Conservation (phyloP, 2,329 filamentous ascomycete genomes). For the Epichloe brachyelytri region DNA sequence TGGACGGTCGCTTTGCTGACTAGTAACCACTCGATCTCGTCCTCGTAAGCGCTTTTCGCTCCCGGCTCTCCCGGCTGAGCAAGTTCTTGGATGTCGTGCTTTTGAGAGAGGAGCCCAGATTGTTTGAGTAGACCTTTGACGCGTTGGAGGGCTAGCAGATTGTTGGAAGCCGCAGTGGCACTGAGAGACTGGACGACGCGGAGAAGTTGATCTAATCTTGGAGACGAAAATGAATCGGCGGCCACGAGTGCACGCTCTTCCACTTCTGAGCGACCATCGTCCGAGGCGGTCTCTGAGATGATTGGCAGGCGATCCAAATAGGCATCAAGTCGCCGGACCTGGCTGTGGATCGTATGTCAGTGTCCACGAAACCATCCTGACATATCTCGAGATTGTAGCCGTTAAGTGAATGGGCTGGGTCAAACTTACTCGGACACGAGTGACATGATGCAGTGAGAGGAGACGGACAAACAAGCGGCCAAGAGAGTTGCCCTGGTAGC, state of each 20-base stretch:
- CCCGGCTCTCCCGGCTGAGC: conserved; percentile 13
- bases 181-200: conserved; percentile 59
- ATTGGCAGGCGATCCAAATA: conserved; percentile 49
- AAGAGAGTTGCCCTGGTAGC: conserved; percentile 2
- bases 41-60: conserved; percentile 44
- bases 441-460: conserved; percentile 24
- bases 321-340: conserved; percentile 50
- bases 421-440: conserved; percentile 33
- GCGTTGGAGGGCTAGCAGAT: conserved; percentile 45
- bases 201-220: conserved; percentile 49
- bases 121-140: conserved; percentile 51
- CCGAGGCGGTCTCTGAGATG: conserved; percentile 26
- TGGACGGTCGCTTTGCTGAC: conserved; percentile 89
- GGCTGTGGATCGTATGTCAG: conserved; percentile 25
- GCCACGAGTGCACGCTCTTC: conserved; percentile 22
- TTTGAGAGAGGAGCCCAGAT: conserved; percentile 38
- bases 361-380: not conserved
- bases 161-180: conserved; percentile 49
- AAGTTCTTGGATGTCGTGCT: conserved; percentile 22
- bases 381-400: not conserved
- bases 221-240: conserved; percentile 33
- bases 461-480: not conserved
- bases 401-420: not conserved
- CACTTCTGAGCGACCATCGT: conserved; percentile 25
- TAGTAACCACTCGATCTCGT: conserved; percentile 80